Base-by-base conservation (phyloP, 768 basidiomycete species). In the Tremella yokohamensis region DNA sequence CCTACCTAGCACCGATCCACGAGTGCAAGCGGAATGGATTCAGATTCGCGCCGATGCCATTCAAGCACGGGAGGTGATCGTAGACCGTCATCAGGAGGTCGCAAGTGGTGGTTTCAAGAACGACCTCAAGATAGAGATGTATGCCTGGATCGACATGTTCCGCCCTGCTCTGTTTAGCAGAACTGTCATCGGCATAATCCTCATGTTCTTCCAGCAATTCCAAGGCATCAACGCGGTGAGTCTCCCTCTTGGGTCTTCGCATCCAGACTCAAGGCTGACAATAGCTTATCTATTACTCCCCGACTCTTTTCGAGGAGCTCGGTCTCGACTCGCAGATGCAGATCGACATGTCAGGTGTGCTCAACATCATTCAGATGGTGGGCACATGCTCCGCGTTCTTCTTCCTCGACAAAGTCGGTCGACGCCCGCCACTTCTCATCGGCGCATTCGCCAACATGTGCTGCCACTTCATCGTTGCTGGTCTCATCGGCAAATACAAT, bases 401-500 rank as follows among this genome's bases (percentile, higher is more conserved):
- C 25, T 22, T 20, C 3, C 20, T 65, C 25, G 63, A 65, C 40
- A 26, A 37, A 20, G 12, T 58, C 24, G 63, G 63, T 29, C 56
- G 63, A 15, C 47, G 45, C 16, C 56, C 63, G 8, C 44, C 40
- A 22, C 56, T 65, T 7, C 34, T 61, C 2, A 0, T 53, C 34
- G 89, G 89, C 8, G 84, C 87, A 58, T 75, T 79, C 2, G 67
- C 88, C 0, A 18, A 4, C 9, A 12, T 24, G 3, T 8, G 7
- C 12, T 49, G 11, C 2, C 88, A 90, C 76, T 73, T 85, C 13
- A 56, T 80, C 39, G 86, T 89, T 54, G 83, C 87, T 0, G 48
- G 84, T 2, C 72, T 90, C 65, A 88, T 89, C 61, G 53, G 77
- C 58, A 26, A 0, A 76, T 85, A 88, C 85, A 12, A 7, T 8